phyloP scores from a whole-genome alignment of 495 filamentous ascomycete species.

The Hypoxylon crocopeplum region DNA sequence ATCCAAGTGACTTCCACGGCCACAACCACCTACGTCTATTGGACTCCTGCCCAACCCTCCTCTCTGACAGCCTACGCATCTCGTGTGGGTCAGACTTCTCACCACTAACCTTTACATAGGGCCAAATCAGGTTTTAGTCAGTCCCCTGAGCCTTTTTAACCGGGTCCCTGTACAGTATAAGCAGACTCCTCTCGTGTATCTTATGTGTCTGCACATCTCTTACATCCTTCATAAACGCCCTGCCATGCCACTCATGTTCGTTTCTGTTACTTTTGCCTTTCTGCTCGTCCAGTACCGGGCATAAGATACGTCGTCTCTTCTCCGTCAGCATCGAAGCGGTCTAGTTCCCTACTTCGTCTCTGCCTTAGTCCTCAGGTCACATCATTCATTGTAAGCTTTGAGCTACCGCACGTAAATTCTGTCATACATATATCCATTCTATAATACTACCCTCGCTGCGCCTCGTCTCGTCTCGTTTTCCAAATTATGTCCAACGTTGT shows the following conservation, averaged over 20 bases:
- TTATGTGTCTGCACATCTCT: conserved; percentile 30
- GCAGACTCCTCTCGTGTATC: conserved; percentile 34
- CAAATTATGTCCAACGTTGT: conserved; percentile 30
- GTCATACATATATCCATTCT: conserved; percentile 27
- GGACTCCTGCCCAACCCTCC: conserved; percentile 14
- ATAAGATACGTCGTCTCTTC: conserved; percentile 28
- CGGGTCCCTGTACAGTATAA: conserved; percentile 31
- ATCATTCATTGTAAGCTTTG: conserved; percentile 32
- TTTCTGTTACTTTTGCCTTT: conserved; percentile 29
- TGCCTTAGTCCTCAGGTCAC: conserved; percentile 14
- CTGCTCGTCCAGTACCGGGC: conserved; percentile 21
- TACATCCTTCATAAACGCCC: conserved; percentile 33
- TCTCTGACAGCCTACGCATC: conserved; percentile 30
- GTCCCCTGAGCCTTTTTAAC: conserved; percentile 39
- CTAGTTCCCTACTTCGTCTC: conserved; percentile 22
- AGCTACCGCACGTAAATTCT: conserved; percentile 23
- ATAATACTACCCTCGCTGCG: conserved; percentile 36
- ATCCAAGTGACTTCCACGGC: conserved; percentile 21
- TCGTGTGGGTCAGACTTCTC: conserved; percentile 33
- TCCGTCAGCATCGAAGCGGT: conserved; percentile 24
- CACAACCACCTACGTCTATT: conserved; percentile 21
- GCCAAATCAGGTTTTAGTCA: conserved; percentile 38
- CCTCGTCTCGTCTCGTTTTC: conserved; percentile 18
- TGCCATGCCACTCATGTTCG: conserved; percentile 16
- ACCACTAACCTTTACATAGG: conserved; percentile 22